These are phyloP conservation scores for Erythrobasidium hasegawianum DNA, from an alignment of 1,284 basidiomycete species.

Conservation along the genomic window DNA sequence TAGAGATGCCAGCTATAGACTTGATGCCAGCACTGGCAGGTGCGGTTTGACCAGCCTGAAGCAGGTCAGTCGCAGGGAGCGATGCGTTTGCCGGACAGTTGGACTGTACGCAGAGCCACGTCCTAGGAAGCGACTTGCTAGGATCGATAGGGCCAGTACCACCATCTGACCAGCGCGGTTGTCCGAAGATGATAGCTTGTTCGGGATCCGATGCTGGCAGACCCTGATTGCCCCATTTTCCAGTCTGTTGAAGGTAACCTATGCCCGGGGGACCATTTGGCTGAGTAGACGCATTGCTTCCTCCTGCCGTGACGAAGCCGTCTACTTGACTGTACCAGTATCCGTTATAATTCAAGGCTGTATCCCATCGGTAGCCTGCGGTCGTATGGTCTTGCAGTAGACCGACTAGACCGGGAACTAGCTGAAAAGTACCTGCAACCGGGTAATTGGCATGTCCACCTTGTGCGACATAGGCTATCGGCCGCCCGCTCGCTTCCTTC, in stretches of 20 bases:
- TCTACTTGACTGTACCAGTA: slow-evolving; percentile 31
- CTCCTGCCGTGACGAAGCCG: slow-evolving; percentile 26
- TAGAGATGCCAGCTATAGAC: too few relatives aligned
- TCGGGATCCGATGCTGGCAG: slow-evolving; percentile 11
- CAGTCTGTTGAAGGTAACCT: slow-evolving; percentile 28
- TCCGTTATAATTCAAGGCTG: slow-evolving; percentile 24
- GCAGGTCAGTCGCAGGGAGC: slow-evolving; percentile 9
- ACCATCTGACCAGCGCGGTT: slow-evolving; percentile 27
- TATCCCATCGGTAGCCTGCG: slow-evolving; percentile 26
- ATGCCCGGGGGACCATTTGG: slow-evolving; percentile 13
- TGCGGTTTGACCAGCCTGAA: slow-evolving; percentile 8
- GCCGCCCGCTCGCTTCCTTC: slow-evolving; percentile 29
- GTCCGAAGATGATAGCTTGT: slow-evolving; percentile 29
- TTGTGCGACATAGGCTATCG: slow-evolving; percentile 22
- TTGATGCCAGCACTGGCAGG: background rate
- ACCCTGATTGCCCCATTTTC: slow-evolving; percentile 33
- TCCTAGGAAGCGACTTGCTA: slow-evolving; percentile 16
- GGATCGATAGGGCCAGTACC: slow-evolving; percentile 28
- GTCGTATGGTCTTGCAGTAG: slow-evolving; percentile 18
- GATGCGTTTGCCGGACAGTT: slow-evolving; percentile 24
- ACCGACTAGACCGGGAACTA: slow-evolving; percentile 22
- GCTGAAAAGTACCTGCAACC: slow-evolving; percentile 28
- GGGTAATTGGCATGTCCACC: slow-evolving; percentile 32
- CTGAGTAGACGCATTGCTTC: slow-evolving; percentile 3
- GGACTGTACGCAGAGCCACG: slow-evolving; percentile 29